Conservation (phyloP, 768 basidiomycete species). For the Sutorius australiensis region DNA sequence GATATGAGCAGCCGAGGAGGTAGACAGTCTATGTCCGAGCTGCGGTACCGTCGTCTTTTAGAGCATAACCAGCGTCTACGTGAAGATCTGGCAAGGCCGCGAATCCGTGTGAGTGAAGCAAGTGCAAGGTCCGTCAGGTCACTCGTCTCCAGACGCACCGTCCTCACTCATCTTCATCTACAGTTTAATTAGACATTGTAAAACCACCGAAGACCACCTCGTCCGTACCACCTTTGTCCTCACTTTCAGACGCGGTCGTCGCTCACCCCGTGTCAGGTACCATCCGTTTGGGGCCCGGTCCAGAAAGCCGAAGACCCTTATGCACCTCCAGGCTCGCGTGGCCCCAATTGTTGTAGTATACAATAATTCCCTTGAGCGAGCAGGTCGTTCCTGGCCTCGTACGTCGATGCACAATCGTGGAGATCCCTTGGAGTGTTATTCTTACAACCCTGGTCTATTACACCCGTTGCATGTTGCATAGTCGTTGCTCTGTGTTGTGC, state of each 20-base stretch:
- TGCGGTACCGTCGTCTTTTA: constrained; percentile 71
- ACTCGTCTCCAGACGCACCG: background rate
- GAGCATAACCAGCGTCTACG: constrained; percentile 72
- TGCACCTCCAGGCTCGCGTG: constrained; percentile 60
- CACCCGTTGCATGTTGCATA: constrained; percentile 7
- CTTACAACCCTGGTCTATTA: constrained; percentile 15
- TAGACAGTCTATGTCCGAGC: constrained; percentile 73
- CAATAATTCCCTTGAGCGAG: constrained; percentile 38
- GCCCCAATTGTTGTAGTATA: constrained; percentile 52
- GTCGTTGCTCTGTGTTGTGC: constrained; percentile 8
- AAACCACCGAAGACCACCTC: constrained; percentile 67
- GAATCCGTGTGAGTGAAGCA: constrained; percentile 72
- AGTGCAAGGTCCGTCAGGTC: constrained; percentile 49
- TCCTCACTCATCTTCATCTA: constrained; percentile 3
- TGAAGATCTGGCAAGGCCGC: constrained; percentile 69
- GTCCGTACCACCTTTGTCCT: constrained; percentile 34
- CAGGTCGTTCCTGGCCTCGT: background rate
- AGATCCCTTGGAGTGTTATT: background rate
- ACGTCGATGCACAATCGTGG: background rate
- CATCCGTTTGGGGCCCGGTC: constrained; percentile 97
- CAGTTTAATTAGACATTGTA: constrained; percentile 73
- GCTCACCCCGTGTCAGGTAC: constrained; percentile 53
- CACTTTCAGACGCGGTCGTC: constrained; percentile 2
- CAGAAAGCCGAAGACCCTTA: constrained; percentile 91
- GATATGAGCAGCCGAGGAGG: constrained; percentile 62